Evolutionary conservation across 83 land plant species (phyloP).

Genomic region (Diphasiastrum complanatum): DNA sequence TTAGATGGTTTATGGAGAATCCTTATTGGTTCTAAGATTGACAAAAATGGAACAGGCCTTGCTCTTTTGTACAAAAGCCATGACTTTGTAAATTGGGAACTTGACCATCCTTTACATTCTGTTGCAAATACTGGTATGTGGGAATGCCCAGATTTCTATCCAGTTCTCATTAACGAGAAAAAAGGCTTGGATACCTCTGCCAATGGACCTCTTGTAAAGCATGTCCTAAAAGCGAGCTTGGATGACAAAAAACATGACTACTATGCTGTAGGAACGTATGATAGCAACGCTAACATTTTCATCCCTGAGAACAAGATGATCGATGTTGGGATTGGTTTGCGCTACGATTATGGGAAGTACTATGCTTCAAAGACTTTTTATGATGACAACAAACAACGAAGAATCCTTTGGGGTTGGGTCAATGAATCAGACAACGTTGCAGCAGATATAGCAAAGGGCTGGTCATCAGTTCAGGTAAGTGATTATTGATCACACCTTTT

Average conservation of each 20-base stretch:
- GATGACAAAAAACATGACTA: slow-evolving; percentile 61
- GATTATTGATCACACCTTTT: background rate
- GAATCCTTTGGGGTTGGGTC: slow-evolving; percentile 85
- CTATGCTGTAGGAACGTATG: slow-evolving; percentile 63
- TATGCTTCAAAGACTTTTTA: slow-evolving; percentile 92
- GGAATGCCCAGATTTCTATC: slow-evolving; percentile 56
- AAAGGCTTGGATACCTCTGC: slow-evolving; percentile 39
- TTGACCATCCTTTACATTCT: slow-evolving; percentile 14
- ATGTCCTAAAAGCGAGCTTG: slow-evolving; percentile 72
- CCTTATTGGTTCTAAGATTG: slow-evolving; percentile 20
- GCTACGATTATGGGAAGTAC: slow-evolving; percentile 73
- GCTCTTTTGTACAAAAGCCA: slow-evolving; percentile 28
- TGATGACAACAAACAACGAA: slow-evolving; percentile 52
- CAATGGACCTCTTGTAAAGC: slow-evolving; percentile 35
- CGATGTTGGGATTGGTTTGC: slow-evolving; percentile 53
- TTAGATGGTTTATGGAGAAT: slow-evolving; percentile 28
- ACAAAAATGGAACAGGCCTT: slow-evolving; percentile 8
- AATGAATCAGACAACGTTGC: slow-evolving; percentile 67
- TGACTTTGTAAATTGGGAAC: slow-evolving; percentile 27
- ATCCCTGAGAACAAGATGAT: slow-evolving; percentile 41
- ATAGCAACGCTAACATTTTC: slow-evolving; percentile 27
- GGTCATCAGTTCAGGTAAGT: slow-evolving; percentile 83
- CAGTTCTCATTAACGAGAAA: too few species aligned
- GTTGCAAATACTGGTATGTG: slow-evolving; percentile 25
- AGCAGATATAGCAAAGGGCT: slow-evolving; percentile 71